Evolutionary conservation across 371 early-diverging fungal species (phyloP).

Genomic region (Phascolomyces articulosus): DNA sequence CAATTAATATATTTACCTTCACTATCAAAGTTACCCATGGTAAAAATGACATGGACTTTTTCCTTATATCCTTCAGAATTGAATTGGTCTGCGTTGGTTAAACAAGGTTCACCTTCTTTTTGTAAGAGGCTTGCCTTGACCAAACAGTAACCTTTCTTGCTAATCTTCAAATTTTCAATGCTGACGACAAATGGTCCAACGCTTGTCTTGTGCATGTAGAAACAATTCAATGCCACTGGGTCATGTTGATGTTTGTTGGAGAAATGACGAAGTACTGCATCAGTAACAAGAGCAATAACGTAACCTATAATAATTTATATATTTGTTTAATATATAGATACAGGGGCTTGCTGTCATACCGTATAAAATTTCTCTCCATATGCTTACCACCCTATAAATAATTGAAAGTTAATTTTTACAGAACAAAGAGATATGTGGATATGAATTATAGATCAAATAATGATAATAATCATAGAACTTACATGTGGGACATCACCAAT

Average conservation of each 20-base stretch:
- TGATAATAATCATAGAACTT: too few species aligned
- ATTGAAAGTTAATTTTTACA: too few species aligned
- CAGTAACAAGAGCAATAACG: slow-evolving; percentile 33
- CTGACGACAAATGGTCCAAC: slow-evolving; percentile 36
- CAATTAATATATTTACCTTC: too few species aligned
- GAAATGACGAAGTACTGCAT: slow-evolving; percentile 36
- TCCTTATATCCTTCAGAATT: slow-evolving; percentile 25
- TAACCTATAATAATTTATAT: too few species aligned
- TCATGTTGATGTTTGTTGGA: slow-evolving; percentile 34
- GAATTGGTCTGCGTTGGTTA: slow-evolving; percentile 19
- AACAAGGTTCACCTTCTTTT: neutral
- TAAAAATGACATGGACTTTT: slow-evolving; percentile 38
- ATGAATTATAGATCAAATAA: too few species aligned
- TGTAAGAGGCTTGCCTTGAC: slow-evolving; percentile 35
- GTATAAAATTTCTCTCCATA: too few species aligned
- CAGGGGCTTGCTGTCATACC: too few species aligned
- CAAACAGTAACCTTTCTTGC: slow-evolving; percentile 44
- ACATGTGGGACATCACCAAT: slow-evolving; percentile 48
- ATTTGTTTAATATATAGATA: too few species aligned
- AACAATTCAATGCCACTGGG: slow-evolving; percentile 46
- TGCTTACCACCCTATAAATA: slow-evolving; percentile 15
- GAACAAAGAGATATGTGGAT: too few species aligned
- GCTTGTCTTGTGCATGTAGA: slow-evolving; percentile 40
- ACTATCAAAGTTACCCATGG: slow-evolving; percentile 46
- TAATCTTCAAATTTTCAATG: slow-evolving; percentile 39